phyloP scores from a whole-genome alignment of 2,329 filamentous ascomycete genomes.

The Colletotrichum tamarilloi region DNA sequence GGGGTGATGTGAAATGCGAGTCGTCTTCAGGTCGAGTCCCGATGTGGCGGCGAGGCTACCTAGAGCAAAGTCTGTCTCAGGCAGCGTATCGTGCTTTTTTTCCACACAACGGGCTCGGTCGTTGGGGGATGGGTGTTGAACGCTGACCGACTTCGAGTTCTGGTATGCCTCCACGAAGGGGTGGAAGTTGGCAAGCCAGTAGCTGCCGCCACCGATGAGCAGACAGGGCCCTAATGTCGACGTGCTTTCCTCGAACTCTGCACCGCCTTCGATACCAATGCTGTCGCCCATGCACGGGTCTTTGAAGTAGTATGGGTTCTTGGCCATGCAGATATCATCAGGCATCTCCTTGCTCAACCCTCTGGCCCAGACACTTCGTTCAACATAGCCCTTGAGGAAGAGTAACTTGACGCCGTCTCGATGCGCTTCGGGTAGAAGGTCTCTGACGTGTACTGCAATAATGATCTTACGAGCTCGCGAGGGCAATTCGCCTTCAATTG shows the following conservation, averaged over 20 bases:
- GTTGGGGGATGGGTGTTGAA: constrained; percentile 55
- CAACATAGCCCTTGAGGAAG: constrained; percentile 51
- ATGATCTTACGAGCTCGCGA: constrained; percentile 48
- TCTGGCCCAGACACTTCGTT: constrained; percentile 52
- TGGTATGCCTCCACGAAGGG: constrained; percentile 53
- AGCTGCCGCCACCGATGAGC: constrained; percentile 48
- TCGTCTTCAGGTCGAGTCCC: constrained; percentile 54
- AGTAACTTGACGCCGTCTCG: constrained; percentile 46
- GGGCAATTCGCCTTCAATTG: constrained; percentile 48
- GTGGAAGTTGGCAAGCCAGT: constrained; percentile 57
- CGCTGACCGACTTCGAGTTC: constrained; percentile 40
- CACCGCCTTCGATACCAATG: constrained; percentile 49
- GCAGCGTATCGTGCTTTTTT: constrained; percentile 51
- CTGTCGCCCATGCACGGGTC: constrained; percentile 59
- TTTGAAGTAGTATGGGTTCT: constrained; percentile 56
- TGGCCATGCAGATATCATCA: constrained; percentile 53
- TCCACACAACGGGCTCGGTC: constrained; percentile 50
- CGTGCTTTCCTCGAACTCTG: constrained; percentile 47
- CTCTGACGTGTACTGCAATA: constrained; percentile 53
- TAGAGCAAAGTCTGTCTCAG: constrained; percentile 43
- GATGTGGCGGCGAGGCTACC: constrained; percentile 53
- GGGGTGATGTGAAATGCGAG: constrained; percentile 54
- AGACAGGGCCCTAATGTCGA: constrained; percentile 56
- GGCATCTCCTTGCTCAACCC: constrained; percentile 50
- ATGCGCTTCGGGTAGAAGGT: constrained; percentile 51